Base-by-base conservation (phyloP, 179 eudicot species). In the Silene noctiflora region DNA sequence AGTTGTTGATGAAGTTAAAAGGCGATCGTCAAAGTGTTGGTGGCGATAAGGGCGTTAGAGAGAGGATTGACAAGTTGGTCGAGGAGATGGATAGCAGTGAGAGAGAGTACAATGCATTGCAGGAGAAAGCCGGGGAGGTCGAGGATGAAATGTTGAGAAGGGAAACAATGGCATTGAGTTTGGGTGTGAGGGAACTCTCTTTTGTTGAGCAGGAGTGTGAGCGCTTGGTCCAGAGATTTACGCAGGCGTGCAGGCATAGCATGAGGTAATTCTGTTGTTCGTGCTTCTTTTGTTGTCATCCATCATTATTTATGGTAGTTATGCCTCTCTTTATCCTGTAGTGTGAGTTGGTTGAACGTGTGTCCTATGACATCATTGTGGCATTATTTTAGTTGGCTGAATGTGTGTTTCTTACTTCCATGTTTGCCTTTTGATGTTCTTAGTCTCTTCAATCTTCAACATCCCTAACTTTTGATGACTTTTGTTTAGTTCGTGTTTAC, bases 141-240 rank as follows among this genome's bases (percentile, higher is more conserved):
- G 92, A 90, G 76, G 86, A 94, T 82, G 67, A 55, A 80, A 83
- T 88, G 64, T 53, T 10, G 72, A 84, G 77, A 83, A 87, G 77
- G 80, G 98, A 92, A 81, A 76, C 83, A 3, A 71, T 86, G 85
- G 90, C 87, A 25, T 75, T 90, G 62, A 89, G 93, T 80, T 81
- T 94, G 81, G 91, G 91, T 29, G 86, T 88, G 33, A 87, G 92
- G 87, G 97, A 94, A 86, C 88, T 94, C 78, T 79, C 78, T 2
- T 90, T 77, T 81, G 87, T 94, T 29, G 89, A 89, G 85, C 80
- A 86, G 69, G 96, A 94, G 80, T 81, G 92, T 73, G 87, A 87
- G 86, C 79, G 46, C 29, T 81, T 94, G 75, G 94, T 90, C 4
- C 80, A 87, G 83, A 84, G 75, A 64, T 88, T 92, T 76, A 77